A percentile compares a stretch with the other conserved stretches of the same genome.
phyloP scores from a whole-genome alignment of 2,329 filamentous ascomycete genomes.

The Ramularia collo-cygni region DNA sequence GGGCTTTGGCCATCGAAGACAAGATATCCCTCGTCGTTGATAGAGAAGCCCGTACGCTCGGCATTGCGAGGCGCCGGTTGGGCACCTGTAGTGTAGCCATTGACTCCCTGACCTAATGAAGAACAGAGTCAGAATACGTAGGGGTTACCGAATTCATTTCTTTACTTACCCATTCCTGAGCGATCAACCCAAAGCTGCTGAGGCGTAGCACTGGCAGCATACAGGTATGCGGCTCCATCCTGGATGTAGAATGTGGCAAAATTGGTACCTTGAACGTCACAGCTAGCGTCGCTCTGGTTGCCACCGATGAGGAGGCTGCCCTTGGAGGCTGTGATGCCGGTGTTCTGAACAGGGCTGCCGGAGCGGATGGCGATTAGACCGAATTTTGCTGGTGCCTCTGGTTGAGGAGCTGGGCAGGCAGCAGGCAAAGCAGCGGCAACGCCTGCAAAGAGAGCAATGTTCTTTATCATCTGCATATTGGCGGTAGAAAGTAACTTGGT shows the following conservation, averaged over 20 bases:
- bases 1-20: slow-evolving; percentile 8
- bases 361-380: slow-evolving; percentile 16
- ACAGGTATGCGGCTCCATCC: slow-evolving; percentile 8
- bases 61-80: slow-evolving; percentile 3
- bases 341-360: slow-evolving; percentile 15
- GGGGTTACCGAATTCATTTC: no score
- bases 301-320: slow-evolving; percentile 14
- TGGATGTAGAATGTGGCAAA: slow-evolving; percentile 9
- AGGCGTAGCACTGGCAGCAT: slow-evolving; percentile 3
- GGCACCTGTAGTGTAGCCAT: slow-evolving; percentile 10
- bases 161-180: slow-evolving; percentile 10
- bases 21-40: slow-evolving; percentile 7
- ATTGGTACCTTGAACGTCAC: slow-evolving; percentile 5
- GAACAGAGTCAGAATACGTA: no score
- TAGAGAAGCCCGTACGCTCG: slow-evolving; percentile 5
- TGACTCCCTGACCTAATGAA: slow-evolving; percentile 1
- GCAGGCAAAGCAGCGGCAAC: no score
- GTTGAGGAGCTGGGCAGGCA: no score
- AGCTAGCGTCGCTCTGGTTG: slow-evolving; percentile 7
- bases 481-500: no score
- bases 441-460: no score
- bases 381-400: slow-evolving; percentile 9
- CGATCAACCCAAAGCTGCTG: slow-evolving; percentile 14
- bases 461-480: no score
- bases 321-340: slow-evolving; percentile 12